These are phyloP conservation scores for Cladobotryum protrusum DNA, from an alignment of 2,329 filamentous ascomycete species.

Conservation along the genomic window DNA sequence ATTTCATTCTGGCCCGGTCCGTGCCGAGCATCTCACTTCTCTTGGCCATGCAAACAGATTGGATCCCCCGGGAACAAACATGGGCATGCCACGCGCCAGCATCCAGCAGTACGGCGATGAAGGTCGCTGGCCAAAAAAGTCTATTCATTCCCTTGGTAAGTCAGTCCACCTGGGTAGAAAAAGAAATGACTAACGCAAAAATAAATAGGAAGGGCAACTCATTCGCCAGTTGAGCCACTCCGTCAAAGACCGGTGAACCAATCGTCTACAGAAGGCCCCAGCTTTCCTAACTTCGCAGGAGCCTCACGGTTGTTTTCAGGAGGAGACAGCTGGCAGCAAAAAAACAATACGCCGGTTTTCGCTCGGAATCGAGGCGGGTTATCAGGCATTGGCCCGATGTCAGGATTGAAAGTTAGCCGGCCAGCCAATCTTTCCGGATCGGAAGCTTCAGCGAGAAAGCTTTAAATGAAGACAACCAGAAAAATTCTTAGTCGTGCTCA, in stretches of 20 bases:
- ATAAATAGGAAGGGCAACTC: not conserved
- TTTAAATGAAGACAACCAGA: constrained; percentile 6
- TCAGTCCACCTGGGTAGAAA: not conserved
- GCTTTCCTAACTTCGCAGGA: constrained; percentile 7
- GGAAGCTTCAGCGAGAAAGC: constrained; percentile 11
- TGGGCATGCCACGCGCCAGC: constrained; percentile 11
- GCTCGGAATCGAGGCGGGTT: constrained; percentile 16
- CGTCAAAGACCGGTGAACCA: constrained; percentile 11
- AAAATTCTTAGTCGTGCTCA: not conserved
- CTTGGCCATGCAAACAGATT: constrained; percentile 15
- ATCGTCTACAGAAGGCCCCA: constrained; percentile 5
- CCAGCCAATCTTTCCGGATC: constrained; percentile 15
- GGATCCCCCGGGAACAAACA: constrained; percentile 16
- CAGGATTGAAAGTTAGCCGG: constrained; percentile 26
- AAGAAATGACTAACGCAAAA: not conserved
- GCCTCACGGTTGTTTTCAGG: constrained; percentile 11
- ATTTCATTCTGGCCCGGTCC: constrained; percentile 1
- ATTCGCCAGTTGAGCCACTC: not conserved
- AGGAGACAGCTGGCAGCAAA: constrained; percentile 7
- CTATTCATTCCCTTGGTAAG: constrained; percentile 13
- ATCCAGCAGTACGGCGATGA: constrained; percentile 11
- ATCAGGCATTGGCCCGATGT: constrained; percentile 23
- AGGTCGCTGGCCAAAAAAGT: constrained; percentile 15
- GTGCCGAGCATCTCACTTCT: constrained; percentile 2
- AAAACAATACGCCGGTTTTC: constrained; percentile 15